Evolutionary conservation across 345 rosid genomes (phyloP).

Genomic region (Cardamine occulta): DNA sequence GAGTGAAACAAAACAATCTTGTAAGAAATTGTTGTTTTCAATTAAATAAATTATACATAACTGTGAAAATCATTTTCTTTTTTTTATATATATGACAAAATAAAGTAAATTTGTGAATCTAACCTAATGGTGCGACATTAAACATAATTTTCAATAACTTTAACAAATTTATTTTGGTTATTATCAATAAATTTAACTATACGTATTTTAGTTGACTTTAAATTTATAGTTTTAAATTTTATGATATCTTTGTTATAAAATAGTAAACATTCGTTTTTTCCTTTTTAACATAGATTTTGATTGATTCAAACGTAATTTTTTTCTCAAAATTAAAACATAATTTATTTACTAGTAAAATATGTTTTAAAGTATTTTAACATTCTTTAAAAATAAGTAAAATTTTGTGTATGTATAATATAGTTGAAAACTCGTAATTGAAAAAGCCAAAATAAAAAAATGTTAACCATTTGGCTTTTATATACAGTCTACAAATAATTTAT

Average conservation of each 20-base stretch:
- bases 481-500: no score
- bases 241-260: background rate
- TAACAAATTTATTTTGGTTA: no score
- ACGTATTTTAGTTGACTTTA: no score
- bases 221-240: no score
- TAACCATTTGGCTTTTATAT: no score
- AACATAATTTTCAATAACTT: no score
- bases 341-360: background rate
- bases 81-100: background rate
- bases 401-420: background rate
- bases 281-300: background rate
- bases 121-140: no score
- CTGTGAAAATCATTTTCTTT: background rate
- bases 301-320: background rate
- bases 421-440: background rate
- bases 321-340: background rate
- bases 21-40: background rate
- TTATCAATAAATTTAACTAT: no score
- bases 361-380: background rate
- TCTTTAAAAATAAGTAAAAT: no score
- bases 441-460: no score
- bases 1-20: background rate
- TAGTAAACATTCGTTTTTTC: background rate
- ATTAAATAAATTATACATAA: background rate
- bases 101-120: no score